These are phyloP conservation scores for Cairneyella variabilis DNA, from an alignment of 495 filamentous ascomycete genomes.

Conservation along the genomic window DNA sequence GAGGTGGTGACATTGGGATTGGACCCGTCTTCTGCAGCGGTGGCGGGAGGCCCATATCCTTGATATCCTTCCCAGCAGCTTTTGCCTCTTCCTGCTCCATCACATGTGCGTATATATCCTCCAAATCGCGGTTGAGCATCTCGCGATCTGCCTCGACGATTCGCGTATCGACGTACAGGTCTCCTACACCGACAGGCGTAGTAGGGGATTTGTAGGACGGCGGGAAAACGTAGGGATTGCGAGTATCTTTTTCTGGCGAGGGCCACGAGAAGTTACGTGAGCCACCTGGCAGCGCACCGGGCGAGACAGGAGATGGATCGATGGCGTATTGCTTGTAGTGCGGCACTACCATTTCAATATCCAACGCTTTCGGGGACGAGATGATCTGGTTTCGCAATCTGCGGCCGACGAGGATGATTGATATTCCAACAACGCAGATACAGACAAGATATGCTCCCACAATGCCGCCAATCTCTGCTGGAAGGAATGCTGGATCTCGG, in stretches of 20 bases:
- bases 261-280: constrained; percentile 45
- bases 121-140: constrained; percentile 73
- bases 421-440: constrained; percentile 60
- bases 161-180: constrained; percentile 58
- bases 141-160: constrained; percentile 69
- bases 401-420: constrained; percentile 63
- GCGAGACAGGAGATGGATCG: constrained; percentile 50
- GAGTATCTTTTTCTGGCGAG: constrained; percentile 42
- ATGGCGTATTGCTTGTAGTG: constrained; percentile 25
- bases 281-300: constrained; percentile 19
- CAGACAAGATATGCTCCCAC: constrained; percentile 74
- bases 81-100: constrained; percentile 83
- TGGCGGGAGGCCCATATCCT: constrained; percentile 30
- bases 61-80: constrained; percentile 37
- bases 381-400: constrained; percentile 53
- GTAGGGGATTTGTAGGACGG: constrained; percentile 33
- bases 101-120: constrained; percentile 85
- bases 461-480: constrained; percentile 73
- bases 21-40: constrained; percentile 21
- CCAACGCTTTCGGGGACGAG: constrained; percentile 45
- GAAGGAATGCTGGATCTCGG: constrained; percentile 58
- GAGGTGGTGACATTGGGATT: constrained; percentile 25
- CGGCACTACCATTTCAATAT: constrained; percentile 62
- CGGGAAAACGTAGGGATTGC: constrained; percentile 46
- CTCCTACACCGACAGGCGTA: constrained; percentile 19